Conservation (phyloP, 148 eudicot genomes). For the Vaccinium corymbosum region DNA sequence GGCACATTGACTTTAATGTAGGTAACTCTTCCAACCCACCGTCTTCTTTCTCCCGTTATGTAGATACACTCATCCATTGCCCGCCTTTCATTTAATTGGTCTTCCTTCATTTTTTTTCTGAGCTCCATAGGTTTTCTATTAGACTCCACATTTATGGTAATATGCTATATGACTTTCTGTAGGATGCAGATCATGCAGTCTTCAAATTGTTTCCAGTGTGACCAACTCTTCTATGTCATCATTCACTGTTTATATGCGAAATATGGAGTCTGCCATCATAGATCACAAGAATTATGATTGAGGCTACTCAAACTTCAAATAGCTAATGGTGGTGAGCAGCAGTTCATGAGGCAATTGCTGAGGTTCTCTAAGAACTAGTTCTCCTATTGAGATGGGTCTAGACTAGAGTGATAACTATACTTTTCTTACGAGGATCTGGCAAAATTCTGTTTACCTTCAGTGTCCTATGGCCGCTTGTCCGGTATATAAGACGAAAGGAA, state of each 20-base stretch:
- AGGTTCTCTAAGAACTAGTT: neutral
- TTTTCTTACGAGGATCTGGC: neutral
- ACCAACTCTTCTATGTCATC: neutral
- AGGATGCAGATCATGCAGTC: slow-evolving; percentile 3
- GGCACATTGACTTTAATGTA: neutral
- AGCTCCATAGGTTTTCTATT: neutral
- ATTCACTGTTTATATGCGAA: neutral
- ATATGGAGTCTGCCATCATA: neutral
- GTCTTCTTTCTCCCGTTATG: neutral
- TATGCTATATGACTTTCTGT: neutral
- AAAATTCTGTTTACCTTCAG: neutral
- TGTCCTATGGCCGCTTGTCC: neutral
- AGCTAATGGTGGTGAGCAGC: neutral
- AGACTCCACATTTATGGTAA: neutral
- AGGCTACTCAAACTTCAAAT: neutral
- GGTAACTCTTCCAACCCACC: neutral
- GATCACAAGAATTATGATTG: neutral
- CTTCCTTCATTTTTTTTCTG: neutral
- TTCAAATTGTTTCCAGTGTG: neutral
- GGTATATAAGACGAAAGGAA: neutral
- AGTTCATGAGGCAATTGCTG: neutral
- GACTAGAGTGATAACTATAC: neutral
- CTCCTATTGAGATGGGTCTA: neutral
- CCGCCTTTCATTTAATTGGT: neutral
- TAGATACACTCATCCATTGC: neutral